Evolutionary conservation across 306 rosid species (phyloP).

Genomic region (Malus asiatica): DNA sequence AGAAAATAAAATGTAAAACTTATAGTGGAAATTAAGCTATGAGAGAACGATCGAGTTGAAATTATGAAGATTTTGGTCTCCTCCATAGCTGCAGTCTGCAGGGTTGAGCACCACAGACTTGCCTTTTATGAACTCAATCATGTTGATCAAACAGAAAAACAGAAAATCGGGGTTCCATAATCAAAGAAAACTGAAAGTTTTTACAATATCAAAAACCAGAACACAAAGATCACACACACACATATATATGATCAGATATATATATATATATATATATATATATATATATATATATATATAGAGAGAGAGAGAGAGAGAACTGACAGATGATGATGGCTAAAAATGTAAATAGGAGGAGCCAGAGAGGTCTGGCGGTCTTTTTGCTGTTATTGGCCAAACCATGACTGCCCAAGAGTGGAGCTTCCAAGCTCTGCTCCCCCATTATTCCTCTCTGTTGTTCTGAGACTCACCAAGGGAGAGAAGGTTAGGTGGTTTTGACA

Average conservation of each 20-base stretch:
- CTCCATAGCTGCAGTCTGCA: background rate
- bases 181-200: background rate
- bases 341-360: slow-evolving; percentile 16
- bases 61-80: background rate
- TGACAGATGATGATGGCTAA: slow-evolving; percentile 22
- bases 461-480: background rate
- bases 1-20: background rate
- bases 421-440: slow-evolving; percentile 21
- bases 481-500: background rate
- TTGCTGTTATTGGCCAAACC: background rate
- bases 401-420: slow-evolving; percentile 29
- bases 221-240: background rate
- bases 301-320: slow-evolving; percentile 3
- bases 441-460: background rate
- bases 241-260: too few relatives aligned
- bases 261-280: too few relatives aligned
- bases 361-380: slow-evolving; percentile 7
- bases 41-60: background rate
- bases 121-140: too few relatives aligned
- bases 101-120: background rate
- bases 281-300: too few relatives aligned
- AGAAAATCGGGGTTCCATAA: background rate
- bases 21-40: background rate
- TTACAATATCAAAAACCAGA: background rate
- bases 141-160: background rate